A percentile compares a stretch with the other conserved stretches of the same genome.
Conservation (phyloP, 441 rosid genomes). For the Pelargonium citronellum region DNA sequence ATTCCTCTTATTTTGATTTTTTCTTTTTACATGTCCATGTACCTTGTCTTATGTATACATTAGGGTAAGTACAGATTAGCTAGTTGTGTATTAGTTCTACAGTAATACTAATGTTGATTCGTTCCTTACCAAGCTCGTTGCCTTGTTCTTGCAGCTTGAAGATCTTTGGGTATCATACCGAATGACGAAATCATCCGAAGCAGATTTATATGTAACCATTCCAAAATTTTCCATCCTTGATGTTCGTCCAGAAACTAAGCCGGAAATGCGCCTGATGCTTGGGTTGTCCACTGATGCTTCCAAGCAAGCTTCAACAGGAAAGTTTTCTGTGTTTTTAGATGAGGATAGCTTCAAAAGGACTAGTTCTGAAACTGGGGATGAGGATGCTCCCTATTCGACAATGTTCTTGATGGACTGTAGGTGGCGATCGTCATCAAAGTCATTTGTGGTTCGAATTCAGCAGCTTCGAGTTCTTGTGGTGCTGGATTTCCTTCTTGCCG, state of each 20-base stretch:
- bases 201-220: constrained; percentile 86
- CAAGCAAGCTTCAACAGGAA: constrained; percentile 66
- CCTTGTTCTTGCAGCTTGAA: constrained; percentile 66
- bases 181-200: constrained; percentile 81
- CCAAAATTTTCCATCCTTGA: constrained; percentile 87
- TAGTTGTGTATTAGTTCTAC: background rate
- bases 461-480: constrained; percentile 96
- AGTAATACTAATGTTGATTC: background rate
- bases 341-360: constrained; percentile 50
- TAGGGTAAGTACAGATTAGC: background rate
- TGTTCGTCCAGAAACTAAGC: constrained; percentile 75
- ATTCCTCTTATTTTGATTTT: background rate
- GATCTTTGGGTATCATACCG: constrained; percentile 96
- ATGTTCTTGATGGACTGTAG: constrained; percentile 96
- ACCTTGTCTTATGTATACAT: background rate
- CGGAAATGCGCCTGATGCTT: constrained; percentile 99
- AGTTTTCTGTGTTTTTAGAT: constrained; percentile 41
- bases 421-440: constrained; percentile 85
- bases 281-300: constrained; percentile 85
- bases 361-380: constrained; percentile 48
- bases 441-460: constrained; percentile 82
- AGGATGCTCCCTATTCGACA: constrained; percentile 55
- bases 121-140: constrained; percentile 15
- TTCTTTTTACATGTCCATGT: constrained; percentile 1
- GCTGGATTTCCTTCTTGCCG: constrained; percentile 93